Percentiles rank a stretch among this genome's conserved stretches.
phyloP scores from a whole-genome alignment of 306 rosid species.

The Lithocarpus polystachyus region DNA sequence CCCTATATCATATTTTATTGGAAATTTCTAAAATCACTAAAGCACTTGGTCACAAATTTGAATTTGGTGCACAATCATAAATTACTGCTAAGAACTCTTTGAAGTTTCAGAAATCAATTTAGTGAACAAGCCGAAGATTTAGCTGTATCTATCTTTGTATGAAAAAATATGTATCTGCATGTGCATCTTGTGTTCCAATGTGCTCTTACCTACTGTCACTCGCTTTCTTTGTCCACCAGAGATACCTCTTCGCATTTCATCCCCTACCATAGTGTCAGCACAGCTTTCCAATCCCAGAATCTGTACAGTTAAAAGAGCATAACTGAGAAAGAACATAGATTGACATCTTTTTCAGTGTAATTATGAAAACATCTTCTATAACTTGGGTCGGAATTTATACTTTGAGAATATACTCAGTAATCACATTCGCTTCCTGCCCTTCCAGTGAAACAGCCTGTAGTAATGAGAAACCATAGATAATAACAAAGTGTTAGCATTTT shows the following conservation, averaged over 20 bases:
- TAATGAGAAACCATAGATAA: no score
- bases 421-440: slow-evolving; percentile 76
- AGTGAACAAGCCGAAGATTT: neutral
- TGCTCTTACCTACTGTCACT: slow-evolving; percentile 71
- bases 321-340: no score
- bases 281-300: slow-evolving; percentile 84
- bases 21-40: no score
- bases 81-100: no score
- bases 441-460: slow-evolving; percentile 38
- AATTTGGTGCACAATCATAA: no score
- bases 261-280: slow-evolving; percentile 89
- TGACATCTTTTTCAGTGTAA: neutral
- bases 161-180: no score
- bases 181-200: no score
- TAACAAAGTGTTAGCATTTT: no score
- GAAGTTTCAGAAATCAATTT: neutral
- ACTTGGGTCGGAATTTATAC: slow-evolving; percentile 27
- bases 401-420: slow-evolving; percentile 83
- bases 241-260: slow-evolving; percentile 81
- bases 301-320: slow-evolving; percentile 32
- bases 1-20: slow-evolving; percentile 39
- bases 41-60: no score
- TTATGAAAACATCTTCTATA: no score
- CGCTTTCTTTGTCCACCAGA: slow-evolving; percentile 90
- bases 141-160: no score